These are phyloP conservation scores for Leccinum griseonigrum DNA, from an alignment of 1,284 basidiomycete species.

Conservation along the genomic window DNA sequence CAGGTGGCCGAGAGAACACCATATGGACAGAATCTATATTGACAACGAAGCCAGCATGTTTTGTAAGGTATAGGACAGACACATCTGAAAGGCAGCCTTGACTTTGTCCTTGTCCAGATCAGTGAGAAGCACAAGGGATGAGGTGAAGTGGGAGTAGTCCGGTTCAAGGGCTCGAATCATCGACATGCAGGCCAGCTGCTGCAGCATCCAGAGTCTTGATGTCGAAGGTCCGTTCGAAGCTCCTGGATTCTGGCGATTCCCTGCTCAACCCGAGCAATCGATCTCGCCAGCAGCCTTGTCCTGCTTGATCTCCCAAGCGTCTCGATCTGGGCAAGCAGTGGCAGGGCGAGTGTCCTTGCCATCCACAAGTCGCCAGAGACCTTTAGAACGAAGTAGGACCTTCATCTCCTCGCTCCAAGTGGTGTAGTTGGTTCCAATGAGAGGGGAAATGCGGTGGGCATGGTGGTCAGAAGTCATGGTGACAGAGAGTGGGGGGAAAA, in stretches of 20 bases:
- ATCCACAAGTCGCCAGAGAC: slow-evolving; percentile 1
- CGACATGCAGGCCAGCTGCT: no score
- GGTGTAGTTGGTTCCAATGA: neutral
- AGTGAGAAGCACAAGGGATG: no score
- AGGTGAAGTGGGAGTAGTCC: no score
- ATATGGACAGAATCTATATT: neutral
- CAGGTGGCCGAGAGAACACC: no score
- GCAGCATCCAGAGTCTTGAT: no score
- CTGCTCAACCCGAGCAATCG: no score
- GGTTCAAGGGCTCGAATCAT: no score
- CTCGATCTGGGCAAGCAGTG: no score
- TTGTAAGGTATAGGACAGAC: neutral
- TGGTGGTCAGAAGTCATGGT: neutral
- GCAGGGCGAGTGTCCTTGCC: neutral
- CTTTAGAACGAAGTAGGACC: slow-evolving; percentile 1
- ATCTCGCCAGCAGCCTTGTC: slow-evolving; percentile 6
- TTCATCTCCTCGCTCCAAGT: slow-evolving; percentile 7
- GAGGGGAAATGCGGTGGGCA: neutral
- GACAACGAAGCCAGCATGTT: neutral
- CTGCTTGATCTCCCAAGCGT: slow-evolving; percentile 1
- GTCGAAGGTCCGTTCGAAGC: no score
- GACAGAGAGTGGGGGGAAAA: neutral
- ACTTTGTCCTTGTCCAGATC: no score
- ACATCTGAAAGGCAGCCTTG: no score
- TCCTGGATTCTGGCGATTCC: no score